Evolutionary conservation across 2,329 filamentous ascomycete genomes (phyloP).

Genomic region (Ophiosphaerella herpotricha): DNA sequence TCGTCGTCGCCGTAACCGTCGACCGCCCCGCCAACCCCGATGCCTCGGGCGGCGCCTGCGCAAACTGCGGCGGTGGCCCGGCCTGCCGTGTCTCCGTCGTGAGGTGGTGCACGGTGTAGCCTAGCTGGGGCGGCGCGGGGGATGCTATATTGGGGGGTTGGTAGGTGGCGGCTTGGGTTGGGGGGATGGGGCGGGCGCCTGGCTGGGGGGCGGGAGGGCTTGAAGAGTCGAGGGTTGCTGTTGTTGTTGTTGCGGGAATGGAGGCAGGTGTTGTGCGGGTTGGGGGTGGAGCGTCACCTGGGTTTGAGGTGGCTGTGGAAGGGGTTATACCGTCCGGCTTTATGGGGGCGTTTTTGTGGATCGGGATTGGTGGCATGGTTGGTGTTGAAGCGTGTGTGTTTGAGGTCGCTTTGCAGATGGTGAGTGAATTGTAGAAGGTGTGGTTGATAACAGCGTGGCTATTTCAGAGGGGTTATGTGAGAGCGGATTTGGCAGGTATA

Average conservation of each 20-base stretch:
- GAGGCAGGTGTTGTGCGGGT: slow-evolving; percentile 40
- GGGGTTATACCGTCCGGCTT: slow-evolving; percentile 46
- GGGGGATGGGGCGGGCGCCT: slow-evolving; percentile 43
- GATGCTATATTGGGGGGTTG: slow-evolving; percentile 13
- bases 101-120: slow-evolving; percentile 35
- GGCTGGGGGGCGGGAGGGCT: slow-evolving; percentile 45
- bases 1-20: slow-evolving; percentile 35
- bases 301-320: slow-evolving; percentile 40
- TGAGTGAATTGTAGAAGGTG: not conserved
- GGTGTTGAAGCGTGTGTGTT: not conserved
- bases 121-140: slow-evolving; percentile 44
- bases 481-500: not conserved
- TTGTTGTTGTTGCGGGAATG: slow-evolving; percentile 30
- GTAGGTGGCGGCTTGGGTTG: slow-evolving; percentile 17
- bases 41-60: slow-evolving; percentile 44
- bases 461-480: not conserved
- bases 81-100: slow-evolving; percentile 37
- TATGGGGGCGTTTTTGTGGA: slow-evolving; percentile 55
- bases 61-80: slow-evolving; percentile 46
- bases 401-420: not conserved
- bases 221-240: slow-evolving; percentile 24
- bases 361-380: slow-evolving; percentile 53
- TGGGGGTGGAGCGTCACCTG: slow-evolving; percentile 38
- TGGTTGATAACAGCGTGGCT: not conserved
- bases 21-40: slow-evolving; percentile 47